These are phyloP conservation scores for Cladosporium sphaerospermum DNA, from an alignment of 2,329 filamentous ascomycete species.

Conservation along the genomic window DNA sequence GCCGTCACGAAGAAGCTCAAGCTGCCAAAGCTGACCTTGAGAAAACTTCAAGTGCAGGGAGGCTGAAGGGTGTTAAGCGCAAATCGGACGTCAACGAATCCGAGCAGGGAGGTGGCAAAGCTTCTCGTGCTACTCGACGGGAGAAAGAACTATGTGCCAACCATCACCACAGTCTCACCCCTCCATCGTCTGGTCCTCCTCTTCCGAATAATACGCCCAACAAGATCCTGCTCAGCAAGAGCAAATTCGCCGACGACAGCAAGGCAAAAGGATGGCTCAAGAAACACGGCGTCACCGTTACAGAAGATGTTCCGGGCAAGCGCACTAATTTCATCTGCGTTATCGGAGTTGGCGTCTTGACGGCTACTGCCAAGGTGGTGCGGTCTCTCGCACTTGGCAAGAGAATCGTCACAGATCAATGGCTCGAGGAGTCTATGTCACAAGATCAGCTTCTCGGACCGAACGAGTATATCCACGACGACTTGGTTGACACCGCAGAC, in stretches of 20 bases:
- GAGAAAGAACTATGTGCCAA: background rate
- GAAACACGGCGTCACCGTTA: constrained; percentile 29
- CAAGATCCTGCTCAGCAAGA: constrained; percentile 21
- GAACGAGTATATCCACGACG: constrained; percentile 27
- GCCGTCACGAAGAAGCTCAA: background rate
- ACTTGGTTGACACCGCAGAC: constrained; percentile 24
- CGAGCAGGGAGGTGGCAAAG: background rate
- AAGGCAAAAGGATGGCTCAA: constrained; percentile 31
- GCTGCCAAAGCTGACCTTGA: background rate
- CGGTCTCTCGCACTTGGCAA: constrained; percentile 38
- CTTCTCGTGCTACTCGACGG: background rate
- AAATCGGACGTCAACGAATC: background rate
- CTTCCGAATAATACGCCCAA: constrained; percentile 7
- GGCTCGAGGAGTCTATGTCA: constrained; percentile 37
- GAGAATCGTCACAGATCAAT: constrained; percentile 42
- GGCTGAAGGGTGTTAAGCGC: background rate
- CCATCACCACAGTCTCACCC: background rate
- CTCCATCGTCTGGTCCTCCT: constrained; percentile 3
- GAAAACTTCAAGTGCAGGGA: background rate
- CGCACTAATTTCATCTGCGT: constrained; percentile 28
- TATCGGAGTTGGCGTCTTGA: constrained; percentile 33
- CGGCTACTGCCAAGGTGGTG: constrained; percentile 42
- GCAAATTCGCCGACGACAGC: constrained; percentile 14
- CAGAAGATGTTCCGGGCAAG: constrained; percentile 30
- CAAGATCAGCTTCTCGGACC: constrained; percentile 32